Evolutionary conservation across 2,329 filamentous ascomycete species (phyloP), one percentile per base, ranked within the genome.

Genomic region (Colletotrichum higginsianum): DNA sequence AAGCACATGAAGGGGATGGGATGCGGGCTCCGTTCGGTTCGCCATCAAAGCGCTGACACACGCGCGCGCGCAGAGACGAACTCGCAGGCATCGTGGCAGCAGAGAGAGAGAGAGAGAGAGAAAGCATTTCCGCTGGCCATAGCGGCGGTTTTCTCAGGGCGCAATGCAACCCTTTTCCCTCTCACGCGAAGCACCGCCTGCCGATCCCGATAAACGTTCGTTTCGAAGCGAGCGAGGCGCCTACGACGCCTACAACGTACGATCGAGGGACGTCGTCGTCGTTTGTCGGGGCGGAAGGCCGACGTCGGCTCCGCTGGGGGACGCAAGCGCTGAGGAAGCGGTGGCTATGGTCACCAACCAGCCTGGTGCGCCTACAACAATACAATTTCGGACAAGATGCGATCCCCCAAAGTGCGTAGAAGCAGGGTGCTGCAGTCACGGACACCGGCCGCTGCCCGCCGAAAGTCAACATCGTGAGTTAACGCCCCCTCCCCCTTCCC

Each of bases 131-230:
- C 30, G n/a, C 49, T 21, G 49, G 63, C 49, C 50, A 26, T 18
- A 47, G 56, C 47, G 47, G 42, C 30, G 52, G 46, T 30, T 30
- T 6, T 16, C 44, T 35, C 8, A 21, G 23, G 63, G 42, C 40
- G 47, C 49, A 67, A 42, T 49, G 63, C 56, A 40, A 47, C 56
- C 49, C 30, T 8, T 8, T 30, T 56, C 44, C 49, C 49, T 47
- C 50, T 46, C 55, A 61, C 67, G 67, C 61, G 67, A 61, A 55
- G 40, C 23, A 61, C 47, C 16, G 40, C 63, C 42, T 47, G 67
- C 40, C 35, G 67, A 71, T 67, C 67, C 16, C 61, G 62, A 61
- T 67, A 38, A 23, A 46, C 21, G 13, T 16, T 44, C 12, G 30
- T 30, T 30, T 30, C 30, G 30, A 30, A 30, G 30, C 30, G 52